These are phyloP conservation scores for Paraphaeosphaeria sporulosa DNA, from an alignment of 2,329 filamentous ascomycete genomes.

Conservation along the genomic window DNA sequence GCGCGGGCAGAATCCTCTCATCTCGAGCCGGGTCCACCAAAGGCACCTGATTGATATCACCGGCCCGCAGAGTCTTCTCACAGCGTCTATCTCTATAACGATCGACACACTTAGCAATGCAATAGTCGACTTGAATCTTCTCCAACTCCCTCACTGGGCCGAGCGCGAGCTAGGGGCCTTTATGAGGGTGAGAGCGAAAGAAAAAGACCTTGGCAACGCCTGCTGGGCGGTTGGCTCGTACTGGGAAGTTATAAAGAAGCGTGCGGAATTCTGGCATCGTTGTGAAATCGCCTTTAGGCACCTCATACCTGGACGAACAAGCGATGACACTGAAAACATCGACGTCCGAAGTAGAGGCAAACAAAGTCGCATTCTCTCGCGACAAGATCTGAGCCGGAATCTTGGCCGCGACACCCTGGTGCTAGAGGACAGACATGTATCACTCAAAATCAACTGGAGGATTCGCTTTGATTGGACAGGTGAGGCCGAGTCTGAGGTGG, in stretches of 20 bases:
- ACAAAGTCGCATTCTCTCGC: constrained; percentile 32
- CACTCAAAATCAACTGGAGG: constrained; percentile 67
- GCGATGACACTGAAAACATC: constrained; percentile 28
- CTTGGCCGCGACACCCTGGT: constrained; percentile 40
- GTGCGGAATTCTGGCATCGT: constrained; percentile 69
- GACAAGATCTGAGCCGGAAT: constrained; percentile 60
- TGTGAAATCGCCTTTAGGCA: constrained; percentile 59
- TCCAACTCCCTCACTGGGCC: constrained; percentile 65
- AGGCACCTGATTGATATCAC: constrained; percentile 63
- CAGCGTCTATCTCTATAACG: constrained; percentile 64
- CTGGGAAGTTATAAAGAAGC: constrained; percentile 66
- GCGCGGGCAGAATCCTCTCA: constrained; percentile 18
- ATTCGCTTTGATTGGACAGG: constrained; percentile 77
- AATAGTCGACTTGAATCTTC: constrained; percentile 64
- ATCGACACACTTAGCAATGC: constrained; percentile 54
- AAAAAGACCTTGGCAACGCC: constrained; percentile 65
- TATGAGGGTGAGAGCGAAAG: constrained; percentile 49
- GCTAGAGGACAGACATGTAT: constrained; percentile 49
- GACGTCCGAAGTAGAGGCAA: constrained; percentile 22
- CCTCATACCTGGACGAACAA: constrained; percentile 27
- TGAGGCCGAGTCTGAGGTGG: constrained; percentile 68
- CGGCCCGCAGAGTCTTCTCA: constrained; percentile 63
- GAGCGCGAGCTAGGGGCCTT: constrained; percentile 66
- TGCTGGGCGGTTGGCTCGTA: constrained; percentile 75
- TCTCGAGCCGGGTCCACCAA: constrained; percentile 29